Base-by-base conservation (phyloP, 225 moss, liverwort and hornwort genomes). In the Neckera pumila region DNA sequence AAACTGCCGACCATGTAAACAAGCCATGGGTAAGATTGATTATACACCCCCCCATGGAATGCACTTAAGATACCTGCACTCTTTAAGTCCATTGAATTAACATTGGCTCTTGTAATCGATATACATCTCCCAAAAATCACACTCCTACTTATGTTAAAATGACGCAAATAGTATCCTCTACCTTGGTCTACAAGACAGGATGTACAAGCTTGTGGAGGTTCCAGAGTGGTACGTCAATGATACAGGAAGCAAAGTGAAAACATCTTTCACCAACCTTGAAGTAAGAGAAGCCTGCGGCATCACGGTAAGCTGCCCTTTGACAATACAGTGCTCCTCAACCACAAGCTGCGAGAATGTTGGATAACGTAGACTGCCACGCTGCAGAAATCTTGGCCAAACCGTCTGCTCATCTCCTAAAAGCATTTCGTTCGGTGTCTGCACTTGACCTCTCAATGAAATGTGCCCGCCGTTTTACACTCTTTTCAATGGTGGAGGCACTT, bases 381-480 rank as follows among this genome's bases (percentile, higher is more conserved):
- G 79, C 73, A 86, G 74, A 81, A 70, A 61, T 62, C 81, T 51
- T 72, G 25, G 4, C 49, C 36, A 60, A 60, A 38, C 63, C 71
- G 74, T 69, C 54, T 78, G 56, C 64, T 93, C 93, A 95, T 79
- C 95, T 92, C 75, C 95, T 89, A 71, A 95, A 95, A 67, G 95
- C 92, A 70, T 95, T 95, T 69, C 76, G 94, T 66, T 95, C 93
- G 85, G 88, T 88, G 67, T 91, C 91, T 84, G 80, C 91, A 81
- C 86, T 89, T 38, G 92, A 92, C 89, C 93, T 90, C 85, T 95
- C 94, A 78, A 88, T 86, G 59, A 93, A 95, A 86, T 95, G 93
- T n/a, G 95, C 94, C 79, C 95, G 91, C 67, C 95, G 88, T 91
- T 91, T 93, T 11, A 95, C 93, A 83, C 95, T 94, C 84, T 94